Evolutionary conservation across 495 filamentous ascomycete genomes (phyloP), one percentile per base, ranked within the genome.

Genomic region (Darksidea phi): DNA sequence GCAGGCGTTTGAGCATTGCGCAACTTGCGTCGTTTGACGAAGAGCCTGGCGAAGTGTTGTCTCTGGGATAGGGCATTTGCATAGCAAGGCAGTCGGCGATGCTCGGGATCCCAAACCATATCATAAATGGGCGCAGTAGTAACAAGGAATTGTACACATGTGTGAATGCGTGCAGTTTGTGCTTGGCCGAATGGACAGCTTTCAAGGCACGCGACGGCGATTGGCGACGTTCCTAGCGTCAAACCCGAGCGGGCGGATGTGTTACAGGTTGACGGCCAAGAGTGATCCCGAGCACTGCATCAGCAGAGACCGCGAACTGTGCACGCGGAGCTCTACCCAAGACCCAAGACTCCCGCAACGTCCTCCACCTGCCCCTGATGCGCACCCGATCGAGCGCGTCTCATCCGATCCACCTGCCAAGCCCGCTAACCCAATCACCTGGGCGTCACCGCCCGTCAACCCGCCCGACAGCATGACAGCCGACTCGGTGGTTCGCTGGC

Each of bases 401-500:
- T 18, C 46, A 48, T 21, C 18, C 23, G 46, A 48, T 48, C 46
- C 21, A 21, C 18, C 15, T 25, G 51, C 51, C 20, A 54, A 43
- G 20, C 36, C 51, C 36, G 32, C n/a, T 54, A 28, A n/a, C 42
- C 13, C 23, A 12, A 21, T 34, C 21, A 8, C 25, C 8, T 17
- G 45, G 10, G 43, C 25, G 41, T 45, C 36, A 18, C 21, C 20
- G 43, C 34, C n/a, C 48, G 54, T 57, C 55, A 48, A 24, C 18
- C 41, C 28, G n/a, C 52, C 37, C 15, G 52, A 26, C 41, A 45
- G 11, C 36, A 63, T 52, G 61, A 26, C 49, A 45, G 20, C 53
- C 32, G 45, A 57, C 52, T 50, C 24, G 11, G 43, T 45, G 2
- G 61, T 59, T 8, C 47, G 61, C 42, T 64, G 61, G 61, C 55